These are phyloP conservation scores for Cyberlindnera xylosilytica DNA, from an alignment of 805 yeast genomes.

Conservation along the genomic window DNA sequence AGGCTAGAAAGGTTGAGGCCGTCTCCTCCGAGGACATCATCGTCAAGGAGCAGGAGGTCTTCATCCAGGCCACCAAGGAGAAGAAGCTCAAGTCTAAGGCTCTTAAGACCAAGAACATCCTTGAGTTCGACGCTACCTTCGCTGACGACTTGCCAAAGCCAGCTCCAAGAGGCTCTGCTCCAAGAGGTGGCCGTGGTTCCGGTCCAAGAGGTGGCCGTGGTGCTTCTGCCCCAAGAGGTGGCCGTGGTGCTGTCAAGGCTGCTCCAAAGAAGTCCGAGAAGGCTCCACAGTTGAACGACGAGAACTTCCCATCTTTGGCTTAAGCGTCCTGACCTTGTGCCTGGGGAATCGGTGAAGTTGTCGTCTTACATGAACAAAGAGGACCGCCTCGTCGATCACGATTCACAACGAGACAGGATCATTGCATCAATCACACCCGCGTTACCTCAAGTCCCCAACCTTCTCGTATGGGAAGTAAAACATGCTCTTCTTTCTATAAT, in stretches of 20 bases:
- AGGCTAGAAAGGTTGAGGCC: conserved; percentile 37
- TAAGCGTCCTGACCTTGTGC: conserved; percentile 21
- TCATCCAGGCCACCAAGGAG: conserved; percentile 54
- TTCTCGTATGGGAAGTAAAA: conserved; percentile 1
- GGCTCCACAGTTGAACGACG: conserved; percentile 35
- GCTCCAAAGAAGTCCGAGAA: conserved; percentile 31
- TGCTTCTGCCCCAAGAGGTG: conserved; percentile 15
- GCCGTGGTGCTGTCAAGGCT: conserved; percentile 11
- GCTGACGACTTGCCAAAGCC: conserved; percentile 49
- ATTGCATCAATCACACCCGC: neutral
- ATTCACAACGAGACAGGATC: no score
- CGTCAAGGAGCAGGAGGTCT: conserved; percentile 61
- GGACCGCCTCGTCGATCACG: neutral
- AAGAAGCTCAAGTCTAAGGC: conserved; percentile 73
- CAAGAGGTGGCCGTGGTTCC: conserved; percentile 23
- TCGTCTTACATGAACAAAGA: neutral
- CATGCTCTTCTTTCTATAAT: conserved; percentile 1
- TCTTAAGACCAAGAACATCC: conserved; percentile 74
- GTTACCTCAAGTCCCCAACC: neutral
- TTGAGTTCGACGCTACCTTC: conserved; percentile 73
- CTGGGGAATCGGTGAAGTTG: neutral
- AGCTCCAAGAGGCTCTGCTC: conserved; percentile 26
- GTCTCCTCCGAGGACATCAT: conserved; percentile 52
- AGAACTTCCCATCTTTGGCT: conserved; percentile 70
- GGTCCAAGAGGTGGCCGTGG: conserved; percentile 11